A percentile compares a stretch with the other conserved stretches of the same genome.
phyloP scores from a whole-genome alignment of 371 early-diverging fungal species.

The Mucor sp. region DNA sequence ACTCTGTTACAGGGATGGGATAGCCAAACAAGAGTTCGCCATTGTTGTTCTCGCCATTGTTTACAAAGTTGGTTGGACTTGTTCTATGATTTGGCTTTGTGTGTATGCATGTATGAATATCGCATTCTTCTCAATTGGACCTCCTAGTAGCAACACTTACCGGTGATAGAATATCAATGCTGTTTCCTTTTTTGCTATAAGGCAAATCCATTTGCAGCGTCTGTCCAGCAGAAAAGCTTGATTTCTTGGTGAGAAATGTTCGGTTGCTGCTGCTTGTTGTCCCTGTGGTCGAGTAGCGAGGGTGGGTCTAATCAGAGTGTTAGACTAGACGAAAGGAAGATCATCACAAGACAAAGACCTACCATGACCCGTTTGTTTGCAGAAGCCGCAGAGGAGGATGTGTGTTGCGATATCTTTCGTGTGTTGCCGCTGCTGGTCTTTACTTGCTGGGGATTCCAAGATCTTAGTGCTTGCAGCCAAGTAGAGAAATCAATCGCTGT shows the following conservation, averaged over 20 bases:
- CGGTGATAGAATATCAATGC: conserved; percentile 2
- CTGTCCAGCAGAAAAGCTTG: conserved; percentile 8
- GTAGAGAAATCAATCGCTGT: conserved; percentile 30
- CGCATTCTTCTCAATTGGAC: background rate
- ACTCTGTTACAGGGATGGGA: conserved; percentile 22
- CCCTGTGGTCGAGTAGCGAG: background rate
- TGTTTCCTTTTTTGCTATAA: conserved; percentile 2
- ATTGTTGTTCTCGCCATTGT: conserved; percentile 1
- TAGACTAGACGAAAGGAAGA: too few species aligned
- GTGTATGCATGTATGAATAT: background rate
- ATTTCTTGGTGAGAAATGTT: conserved; percentile 12
- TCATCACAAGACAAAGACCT: too few species aligned
- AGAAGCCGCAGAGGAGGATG: background rate
- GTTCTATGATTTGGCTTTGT: conserved; percentile 3
- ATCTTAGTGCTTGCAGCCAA: conserved; percentile 29
- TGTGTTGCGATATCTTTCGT: background rate
- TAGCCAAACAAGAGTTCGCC: conserved; percentile 14
- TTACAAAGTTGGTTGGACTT: conserved; percentile 9
- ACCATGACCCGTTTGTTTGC: too few species aligned
- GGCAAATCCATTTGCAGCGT: conserved; percentile 3
- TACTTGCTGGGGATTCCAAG: conserved; percentile 22
- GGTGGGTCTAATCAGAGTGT: background rate
- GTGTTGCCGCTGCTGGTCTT: background rate
- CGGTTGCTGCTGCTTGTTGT: background rate
- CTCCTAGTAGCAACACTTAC: background rate